Percentiles rank a stretch among this genome's conserved stretches.
Conservation (phyloP, 371 early-diverging fungal species). For the Apophysomyces variabilis region DNA sequence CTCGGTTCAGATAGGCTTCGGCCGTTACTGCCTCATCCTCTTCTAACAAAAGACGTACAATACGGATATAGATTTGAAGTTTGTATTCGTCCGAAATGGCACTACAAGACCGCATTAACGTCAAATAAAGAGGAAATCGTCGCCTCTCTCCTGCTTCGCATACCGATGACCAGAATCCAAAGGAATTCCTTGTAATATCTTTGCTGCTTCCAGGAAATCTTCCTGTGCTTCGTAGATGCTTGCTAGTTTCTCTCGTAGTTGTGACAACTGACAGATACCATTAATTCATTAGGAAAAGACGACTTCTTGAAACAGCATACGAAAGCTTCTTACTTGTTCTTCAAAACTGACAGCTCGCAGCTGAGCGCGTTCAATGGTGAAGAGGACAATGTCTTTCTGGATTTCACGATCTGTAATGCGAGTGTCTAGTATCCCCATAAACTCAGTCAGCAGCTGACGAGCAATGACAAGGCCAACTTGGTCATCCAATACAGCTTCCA, state of each 20-base stretch:
- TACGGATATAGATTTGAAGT: slow-evolving; percentile 81
- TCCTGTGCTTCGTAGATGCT: slow-evolving; percentile 75
- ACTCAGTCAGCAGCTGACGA: slow-evolving; percentile 74
- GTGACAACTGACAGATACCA: slow-evolving; percentile 60
- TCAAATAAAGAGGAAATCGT: neutral
- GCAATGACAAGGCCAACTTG: slow-evolving; percentile 76
- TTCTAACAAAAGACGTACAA: slow-evolving; percentile 82
- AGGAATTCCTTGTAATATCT: slow-evolving; percentile 79
- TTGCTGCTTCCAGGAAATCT: slow-evolving; percentile 82
- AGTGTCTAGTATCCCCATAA: slow-evolving; percentile 45
- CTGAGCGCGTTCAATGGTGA: slow-evolving; percentile 64
- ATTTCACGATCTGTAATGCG: slow-evolving; percentile 43
- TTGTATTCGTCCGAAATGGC: slow-evolving; percentile 79
- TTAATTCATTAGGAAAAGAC: no score
- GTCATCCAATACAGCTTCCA: slow-evolving; percentile 73
- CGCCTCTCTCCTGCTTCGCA: neutral
- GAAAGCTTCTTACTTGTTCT: slow-evolving; percentile 68
- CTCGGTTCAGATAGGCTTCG: slow-evolving; percentile 83
- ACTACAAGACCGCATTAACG: slow-evolving; percentile 30
- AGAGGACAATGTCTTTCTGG: slow-evolving; percentile 57
- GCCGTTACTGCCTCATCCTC: slow-evolving; percentile 85
- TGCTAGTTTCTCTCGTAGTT: slow-evolving; percentile 75
- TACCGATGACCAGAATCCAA: slow-evolving; percentile 88
- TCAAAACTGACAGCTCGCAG: slow-evolving; percentile 85
- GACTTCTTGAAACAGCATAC: neutral